A percentile compares a stretch with the other conserved stretches of the same genome.
These are phyloP conservation scores for Sanchytrium tribonematis DNA, from an alignment of 371 early-diverging fungal species.

Conservation along the genomic window DNA sequence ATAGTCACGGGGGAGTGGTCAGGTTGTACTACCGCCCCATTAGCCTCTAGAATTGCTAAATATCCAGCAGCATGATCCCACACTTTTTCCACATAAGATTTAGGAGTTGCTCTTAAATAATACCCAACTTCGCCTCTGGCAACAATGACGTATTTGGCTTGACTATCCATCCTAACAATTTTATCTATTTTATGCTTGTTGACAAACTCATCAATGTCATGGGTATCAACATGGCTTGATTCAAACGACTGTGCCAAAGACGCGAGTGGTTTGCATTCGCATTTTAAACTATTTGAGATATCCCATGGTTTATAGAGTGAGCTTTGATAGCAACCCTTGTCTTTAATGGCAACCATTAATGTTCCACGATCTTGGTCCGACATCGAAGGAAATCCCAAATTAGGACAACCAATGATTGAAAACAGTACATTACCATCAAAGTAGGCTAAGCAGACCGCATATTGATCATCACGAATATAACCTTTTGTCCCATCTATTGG, in stretches of 20 bases:
- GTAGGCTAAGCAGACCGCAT: slow-evolving; percentile 75
- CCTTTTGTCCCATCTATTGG: slow-evolving; percentile 32
- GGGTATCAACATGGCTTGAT: slow-evolving; percentile 61
- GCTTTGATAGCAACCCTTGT: neutral
- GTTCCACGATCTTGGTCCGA: slow-evolving; percentile 30
- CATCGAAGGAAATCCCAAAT: slow-evolving; percentile 27
- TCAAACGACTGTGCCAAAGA: slow-evolving; percentile 80
- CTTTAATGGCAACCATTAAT: slow-evolving; percentile 28
- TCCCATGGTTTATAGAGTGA: neutral
- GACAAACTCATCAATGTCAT: slow-evolving; percentile 44
- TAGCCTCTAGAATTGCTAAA: neutral
- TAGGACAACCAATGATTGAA: slow-evolving; percentile 81
- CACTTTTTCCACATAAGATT: neutral
- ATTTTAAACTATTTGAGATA: neutral
- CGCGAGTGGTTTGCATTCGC: neutral
- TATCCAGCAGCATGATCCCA: neutral
- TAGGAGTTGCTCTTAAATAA: slow-evolving; percentile 29
- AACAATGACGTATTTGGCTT: slow-evolving; percentile 67
- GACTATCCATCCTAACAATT: slow-evolving; percentile 65
- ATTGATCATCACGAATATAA: slow-evolving; percentile 85
- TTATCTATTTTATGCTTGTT: slow-evolving; percentile 36
- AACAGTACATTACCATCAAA: slow-evolving; percentile 58
- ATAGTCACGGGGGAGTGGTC: neutral
- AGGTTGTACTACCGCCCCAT: neutral
- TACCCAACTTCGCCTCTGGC: slow-evolving; percentile 69